A percentile compares a stretch with the other conserved stretches of the same genome.
phyloP scores from a whole-genome alignment of 257 asterid genomes.

The Schizonepeta tenuifolia region DNA sequence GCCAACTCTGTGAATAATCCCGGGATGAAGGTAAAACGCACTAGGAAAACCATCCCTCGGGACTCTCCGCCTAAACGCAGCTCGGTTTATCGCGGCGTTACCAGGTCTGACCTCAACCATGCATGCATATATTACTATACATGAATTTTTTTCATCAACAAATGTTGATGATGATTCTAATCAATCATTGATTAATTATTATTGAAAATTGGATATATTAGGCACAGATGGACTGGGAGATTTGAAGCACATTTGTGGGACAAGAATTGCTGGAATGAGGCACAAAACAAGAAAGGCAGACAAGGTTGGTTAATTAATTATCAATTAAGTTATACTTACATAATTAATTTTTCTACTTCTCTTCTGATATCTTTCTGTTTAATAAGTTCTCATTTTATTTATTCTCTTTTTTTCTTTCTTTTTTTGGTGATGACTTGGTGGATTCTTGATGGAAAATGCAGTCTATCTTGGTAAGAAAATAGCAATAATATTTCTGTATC shows the following conservation, averaged over 20 bases:
- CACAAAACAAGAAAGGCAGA: constrained; percentile 95
- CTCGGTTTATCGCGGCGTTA: constrained; percentile 80
- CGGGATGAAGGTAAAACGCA: constrained; percentile 56
- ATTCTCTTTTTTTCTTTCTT: neutral
- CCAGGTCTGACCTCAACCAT: constrained; percentile 45
- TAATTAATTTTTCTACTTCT: neutral
- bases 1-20: constrained; percentile 37
- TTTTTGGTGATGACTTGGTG: constrained; percentile 31
- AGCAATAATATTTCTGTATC: neutral
- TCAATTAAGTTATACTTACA: neutral
- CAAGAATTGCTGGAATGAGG: constrained; percentile 89
- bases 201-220: constrained; percentile 33
- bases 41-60: constrained; percentile 81
- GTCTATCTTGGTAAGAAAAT: constrained; percentile 75
- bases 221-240: constrained; percentile 94
- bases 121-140: neutral
- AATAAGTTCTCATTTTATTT: neutral
- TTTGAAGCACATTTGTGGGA: constrained; percentile 97
- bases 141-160: neutral
- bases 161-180: neutral
- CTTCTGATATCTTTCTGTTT: neutral
- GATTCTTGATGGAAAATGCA: constrained; percentile 45
- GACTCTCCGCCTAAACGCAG: constrained; percentile 90
- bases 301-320: constrained; percentile 53
- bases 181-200: neutral